Base-by-base conservation (phyloP, 1,284 basidiomycete genomes). In the Mycena citricolor region DNA sequence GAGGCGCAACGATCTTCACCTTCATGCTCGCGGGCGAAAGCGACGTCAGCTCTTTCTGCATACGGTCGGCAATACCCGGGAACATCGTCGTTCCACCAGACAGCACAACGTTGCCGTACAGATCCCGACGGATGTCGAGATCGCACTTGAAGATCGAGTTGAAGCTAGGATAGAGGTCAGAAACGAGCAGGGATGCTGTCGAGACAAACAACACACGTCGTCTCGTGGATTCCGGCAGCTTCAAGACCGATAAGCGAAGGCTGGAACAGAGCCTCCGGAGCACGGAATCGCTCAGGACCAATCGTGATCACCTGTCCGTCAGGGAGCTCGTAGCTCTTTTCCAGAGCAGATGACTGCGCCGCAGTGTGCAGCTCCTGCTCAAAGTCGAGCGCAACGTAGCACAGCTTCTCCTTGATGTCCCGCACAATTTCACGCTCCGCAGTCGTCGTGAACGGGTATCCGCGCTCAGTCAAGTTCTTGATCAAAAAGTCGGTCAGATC, bases 351-450 rank as follows among this genome's bases (percentile, higher is more conserved):
- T 22, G 90, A 93, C n/a, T 93, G 88, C 52, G 89, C 86, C 33
- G 93, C 91, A 31, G 88, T 94, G 73, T 93, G 88, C 61, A 97
- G 77, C 73, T 97, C 94, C 72, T 95, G 89, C 70, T 95, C 92
- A 62, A 95, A 97, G 75, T 97, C 93, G 56, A 95, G 82, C 21
- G 94, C 93, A 59, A 97, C 92, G 70, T 97, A 97, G 75, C 93
- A 95, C 35, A 97, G 83, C 77, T 94, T 95, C 80, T 97, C 94
- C 80, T 97, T 97, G 79, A 97, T 94, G 69, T 97, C 94, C 61
- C 93, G 83, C 61, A 97, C 94, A 52, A 97, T 92, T 82, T 95
- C 93, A 65, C 87, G 83, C 75, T 94, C 92, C 50, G 92, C 91
- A n/a, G 89, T 87, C 58, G 88, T 97, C 61, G 86, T 92, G 83